Base-by-base conservation (phyloP, 306 rosid genomes). In the Medicago ruthenica region DNA sequence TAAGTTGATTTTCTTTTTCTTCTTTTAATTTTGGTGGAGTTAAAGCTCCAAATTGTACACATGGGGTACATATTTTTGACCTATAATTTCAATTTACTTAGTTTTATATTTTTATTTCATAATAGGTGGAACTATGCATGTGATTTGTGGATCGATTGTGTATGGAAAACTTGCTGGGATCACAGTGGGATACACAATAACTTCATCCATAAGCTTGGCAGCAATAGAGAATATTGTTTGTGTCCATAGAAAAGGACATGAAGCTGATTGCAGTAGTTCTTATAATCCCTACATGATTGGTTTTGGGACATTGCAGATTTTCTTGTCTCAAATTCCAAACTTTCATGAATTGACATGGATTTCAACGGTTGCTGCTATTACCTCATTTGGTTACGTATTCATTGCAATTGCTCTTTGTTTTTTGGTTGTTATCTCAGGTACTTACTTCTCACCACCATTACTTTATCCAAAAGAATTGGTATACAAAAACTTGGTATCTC, bases 291-390 rank as follows among this genome's bases (percentile, higher is more conserved):
- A 65, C 80, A 87, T 85, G 85, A 53, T 85, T 9, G 87, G 81
- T 10, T 77, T 88, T 72, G 92, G 91, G 68, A 21, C 78, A 8
- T 42, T 81, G 62, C 86, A 90, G 74, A 66, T 88, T 54, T 65
- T 88, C 16, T 78, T 86, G 50, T 88, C 96, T 34, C 91, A 88
- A 64, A 87, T 88, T 63, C 87, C 87, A 54, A 88, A 88, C 63
- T 90, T 90, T 37, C 85, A 83, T 54, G 72, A 86, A 62, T 69
- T 86, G 20, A 68, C 89, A 41, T 85, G 88, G 91, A 85, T 88
- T 57, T 88, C 91, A 31, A 81, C 81, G 39, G 14, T 82, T 68
- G 93, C 93, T 8, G 88, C 89, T 60, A 36, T 61, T 24, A 88
- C 86, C 75, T 90, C 96, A 6, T 90, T 90, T 70, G 89, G 90